Evolutionary conservation across 2,329 filamentous ascomycete species (phyloP).

Genomic region (Sarocladium kiliense): DNA sequence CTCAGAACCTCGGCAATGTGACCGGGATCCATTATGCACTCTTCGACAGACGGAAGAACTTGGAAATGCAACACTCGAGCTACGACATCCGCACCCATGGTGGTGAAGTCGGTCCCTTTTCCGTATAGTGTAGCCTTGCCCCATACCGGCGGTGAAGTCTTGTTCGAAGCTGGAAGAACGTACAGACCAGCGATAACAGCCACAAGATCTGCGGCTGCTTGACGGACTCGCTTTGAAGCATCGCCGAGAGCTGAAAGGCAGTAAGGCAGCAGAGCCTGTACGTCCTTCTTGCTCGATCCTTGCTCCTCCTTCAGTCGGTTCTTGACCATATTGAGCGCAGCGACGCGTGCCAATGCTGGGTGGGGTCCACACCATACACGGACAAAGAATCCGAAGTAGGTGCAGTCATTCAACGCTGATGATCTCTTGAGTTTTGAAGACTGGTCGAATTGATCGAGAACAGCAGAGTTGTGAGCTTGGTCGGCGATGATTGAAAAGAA

Average conservation of each 20-base stretch:
- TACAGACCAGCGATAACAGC: conserved; percentile 49
- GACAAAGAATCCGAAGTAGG: conserved; percentile 72
- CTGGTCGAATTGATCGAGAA: conserved; percentile 48
- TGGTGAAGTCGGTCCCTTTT: conserved; percentile 25
- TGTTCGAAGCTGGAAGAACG: conserved; percentile 29
- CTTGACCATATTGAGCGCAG: conserved; percentile 63
- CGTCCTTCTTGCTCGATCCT: conserved; percentile 47
- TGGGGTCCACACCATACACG: conserved; percentile 69
- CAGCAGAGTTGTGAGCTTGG: conserved; percentile 29
- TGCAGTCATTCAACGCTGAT: conserved; percentile 52
- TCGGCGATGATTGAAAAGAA: conserved; percentile 51
- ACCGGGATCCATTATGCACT: conserved; percentile 74
- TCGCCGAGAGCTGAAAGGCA: conserved; percentile 70
- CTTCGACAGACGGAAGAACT: conserved; percentile 74
- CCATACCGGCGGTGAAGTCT: conserved; percentile 42
- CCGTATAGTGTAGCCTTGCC: conserved; percentile 63
- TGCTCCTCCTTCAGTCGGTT: conserved; percentile 48
- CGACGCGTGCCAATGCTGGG: conserved; percentile 61
- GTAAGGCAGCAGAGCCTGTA: conserved; percentile 82
- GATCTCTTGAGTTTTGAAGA: conserved; percentile 49
- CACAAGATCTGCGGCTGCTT: conserved; percentile 65
- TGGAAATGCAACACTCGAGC: conserved; percentile 49
- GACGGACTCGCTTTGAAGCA: conserved; percentile 68
- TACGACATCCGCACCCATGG: conserved; percentile 10
- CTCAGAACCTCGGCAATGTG: conserved; percentile 62